Base-by-base conservation (phyloP, 371 early-diverging fungal genomes). In the Ordospora colligata region DNA sequence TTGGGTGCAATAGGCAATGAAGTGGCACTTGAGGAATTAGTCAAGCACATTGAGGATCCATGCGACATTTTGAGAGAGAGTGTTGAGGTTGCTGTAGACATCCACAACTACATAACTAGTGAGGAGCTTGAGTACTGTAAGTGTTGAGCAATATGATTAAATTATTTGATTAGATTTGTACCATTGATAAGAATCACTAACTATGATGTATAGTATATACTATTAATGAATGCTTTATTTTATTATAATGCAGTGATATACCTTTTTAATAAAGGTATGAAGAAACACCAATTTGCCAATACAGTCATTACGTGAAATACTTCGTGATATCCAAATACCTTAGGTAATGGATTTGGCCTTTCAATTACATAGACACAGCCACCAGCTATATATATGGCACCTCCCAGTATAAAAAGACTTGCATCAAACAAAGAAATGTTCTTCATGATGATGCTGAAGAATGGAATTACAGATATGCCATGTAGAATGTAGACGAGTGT, bases 1-100 rank as follows among this genome's bases (percentile, higher is more conserved):
- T 85, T 98, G 64, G 99, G 99, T n/a, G 91, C 94, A 1, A 93
- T 98, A 81, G 96, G 94, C 42, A 91, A 91, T 3, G 89, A 91
- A 40, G 93, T 95, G 83, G 90, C 90, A 49, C 83, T 91, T 47
- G 86, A 87, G 11, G 87, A 88, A 17, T 87, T 97, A 50, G 80
- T 88, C 62, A 77, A 88, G 76, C 93, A 88, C 80, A 84, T 87
- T 58, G 75, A 89, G 6, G 92, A 92, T 79, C 74, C 87, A 12
- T 91, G 91, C 69, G 87, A 88, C 12, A 94, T 96, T 27, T 93
- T 98, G 4, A 88, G 93, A 62, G 96, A 98, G 82, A 91, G 91
- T 84, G 94, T 93, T 83, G 85, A 90, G 32, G 94, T 97, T 46
- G 97, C 95, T 8, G 86, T 96, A 76, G 97, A 96, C 78, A 96